Base-by-base conservation (phyloP, 2,329 filamentous ascomycete species). In the Cladosporium sphaerospermum region DNA sequence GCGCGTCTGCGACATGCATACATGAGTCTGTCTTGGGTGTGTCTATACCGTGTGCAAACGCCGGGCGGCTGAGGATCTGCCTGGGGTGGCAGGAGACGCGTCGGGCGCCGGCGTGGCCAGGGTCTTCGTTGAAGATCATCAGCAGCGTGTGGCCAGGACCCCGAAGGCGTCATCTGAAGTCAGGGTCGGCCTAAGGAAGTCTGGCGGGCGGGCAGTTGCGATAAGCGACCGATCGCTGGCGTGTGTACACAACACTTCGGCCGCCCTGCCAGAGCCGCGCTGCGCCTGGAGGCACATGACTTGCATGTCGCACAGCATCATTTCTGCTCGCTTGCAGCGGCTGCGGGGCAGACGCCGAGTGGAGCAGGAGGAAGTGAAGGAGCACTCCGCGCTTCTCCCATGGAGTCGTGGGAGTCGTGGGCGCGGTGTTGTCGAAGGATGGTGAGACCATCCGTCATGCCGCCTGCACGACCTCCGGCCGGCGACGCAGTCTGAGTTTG, bases 271-370 rank as follows among this genome's bases (percentile, higher is more conserved):
- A 49, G 18, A 37, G 34, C 34, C 34, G 10, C 34, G 23, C 23
- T 28, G 23, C 23, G n/a, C 23, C 23, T 28, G 23, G 23, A 19
- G 19, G 6, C 39, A 37, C 48, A 34, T 51, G 39, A 44, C 39
- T 44, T 43, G 48, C 48, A 51, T 51, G 48, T 37, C 18, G 32
- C 32, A 44, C 33, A 39, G n/a, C 40, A 16, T 50, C 18, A 28
- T 43, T 28, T 51, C 48, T 51, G 43, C 48, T 51, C 48, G 48
- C 31, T 37, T 51, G 48, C 48, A 51, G 48, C 48, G 48, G 48
- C 18, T 51, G 47, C 18, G 47, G 47, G 46, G 28, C 16, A 31
- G n/a, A 18, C 23, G 28, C 41, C 11, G 40, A n/a, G 48, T 44
- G 40, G 48, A 18, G 31, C 23, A 34, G 23, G 47, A 51, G n/a